phyloP scores from a whole-genome alignment of 495 filamentous ascomycete species.

The Penicillium silybi region DNA sequence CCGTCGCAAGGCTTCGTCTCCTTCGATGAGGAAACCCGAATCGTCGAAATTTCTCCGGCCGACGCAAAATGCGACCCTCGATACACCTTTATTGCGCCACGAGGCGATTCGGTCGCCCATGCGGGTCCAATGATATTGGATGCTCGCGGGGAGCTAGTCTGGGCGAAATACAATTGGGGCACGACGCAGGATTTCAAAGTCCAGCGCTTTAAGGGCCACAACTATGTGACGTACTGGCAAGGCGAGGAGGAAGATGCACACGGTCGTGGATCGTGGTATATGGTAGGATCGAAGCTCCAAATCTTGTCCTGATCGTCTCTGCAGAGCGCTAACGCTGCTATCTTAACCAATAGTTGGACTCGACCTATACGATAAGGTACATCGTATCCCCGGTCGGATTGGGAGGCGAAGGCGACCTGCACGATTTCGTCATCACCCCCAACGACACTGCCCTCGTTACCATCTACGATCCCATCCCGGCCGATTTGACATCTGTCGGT shows the following conservation, averaged over 20 bases:
- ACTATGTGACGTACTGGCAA: slow-evolving; percentile 53
- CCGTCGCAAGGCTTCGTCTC: slow-evolving; percentile 30
- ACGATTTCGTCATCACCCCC: slow-evolving; percentile 44
- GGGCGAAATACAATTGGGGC: slow-evolving; percentile 36
- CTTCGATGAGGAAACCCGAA: slow-evolving; percentile 30
- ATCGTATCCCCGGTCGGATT: slow-evolving; percentile 34
- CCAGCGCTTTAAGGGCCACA: slow-evolving; percentile 40
- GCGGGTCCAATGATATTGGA: slow-evolving; percentile 47
- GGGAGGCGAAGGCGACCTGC: slow-evolving; percentile 36
- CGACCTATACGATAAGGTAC: slow-evolving; percentile 39
- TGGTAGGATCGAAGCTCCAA: slow-evolving; percentile 31
- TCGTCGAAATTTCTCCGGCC: slow-evolving; percentile 27
- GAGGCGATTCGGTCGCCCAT: slow-evolving; percentile 38
- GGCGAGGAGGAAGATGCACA: slow-evolving; percentile 46
- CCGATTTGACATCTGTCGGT: slow-evolving; percentile 44
- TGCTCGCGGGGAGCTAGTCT: slow-evolving; percentile 40
- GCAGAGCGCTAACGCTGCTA: neutral
- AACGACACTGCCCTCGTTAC: slow-evolving; percentile 50
- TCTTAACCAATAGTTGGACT: slow-evolving; percentile 36
- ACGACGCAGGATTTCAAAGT: slow-evolving; percentile 47
- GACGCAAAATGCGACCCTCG: slow-evolving; percentile 36
- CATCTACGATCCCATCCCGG: slow-evolving; percentile 44
- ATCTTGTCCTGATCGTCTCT: neutral
- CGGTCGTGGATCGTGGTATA: slow-evolving; percentile 49
- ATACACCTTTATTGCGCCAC: slow-evolving; percentile 43